These are phyloP conservation scores for Zea mays DNA, from an alignment of 176 grass and related monocot species.

Conservation along the genomic window Zm-B73-REFERENCE-NAM-5.0 NC_050100.1:160380001-160380500, in stretches of 20 bases:
- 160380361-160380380: conserved; percentile 68
- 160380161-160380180: conserved; percentile 7
- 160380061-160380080: conserved; percentile 61
- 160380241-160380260: conserved; percentile 74
- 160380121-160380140: conserved; percentile 28
- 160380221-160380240: conserved; percentile 80
- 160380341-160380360: conserved; percentile 60
- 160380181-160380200: not conserved
- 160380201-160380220: conserved; percentile 42
- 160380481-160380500: conserved; percentile 80
- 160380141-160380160: not conserved
- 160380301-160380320: not conserved
- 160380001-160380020: not conserved
- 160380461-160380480: conserved; percentile 76
- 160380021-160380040: conserved; percentile 21
- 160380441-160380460: conserved; percentile 48
- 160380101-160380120: conserved; percentile 68
- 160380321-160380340: conserved; percentile 11
- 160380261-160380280: conserved; percentile 89
- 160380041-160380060: not conserved
- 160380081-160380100: conserved; percentile 75
- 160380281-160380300: conserved; percentile 31
- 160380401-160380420: not conserved
- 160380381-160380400: conserved; percentile 65
- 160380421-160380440: conserved; percentile 26